A percentile compares a stretch with the other conserved stretches of the same genome.
Conservation (phyloP, 345 rosid genomes). For the Acer saccharum region DNA sequence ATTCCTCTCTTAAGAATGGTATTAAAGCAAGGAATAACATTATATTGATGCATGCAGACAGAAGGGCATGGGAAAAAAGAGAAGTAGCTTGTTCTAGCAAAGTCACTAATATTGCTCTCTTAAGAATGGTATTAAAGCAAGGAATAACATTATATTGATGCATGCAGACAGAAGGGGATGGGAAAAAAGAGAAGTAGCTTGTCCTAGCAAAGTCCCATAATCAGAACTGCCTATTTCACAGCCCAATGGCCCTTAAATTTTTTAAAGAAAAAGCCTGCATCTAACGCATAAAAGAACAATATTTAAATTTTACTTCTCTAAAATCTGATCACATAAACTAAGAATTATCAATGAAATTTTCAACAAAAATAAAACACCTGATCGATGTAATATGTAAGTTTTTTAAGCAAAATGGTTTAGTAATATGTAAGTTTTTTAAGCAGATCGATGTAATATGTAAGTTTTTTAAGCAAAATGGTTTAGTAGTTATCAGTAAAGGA, state of each 20-base stretch:
- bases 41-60: neutral
- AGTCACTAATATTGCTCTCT: neutral
- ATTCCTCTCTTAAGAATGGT: neutral
- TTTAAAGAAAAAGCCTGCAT: constrained; percentile 9
- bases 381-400: neutral
- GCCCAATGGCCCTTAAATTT: neutral
- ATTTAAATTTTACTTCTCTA: neutral
- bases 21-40: neutral
- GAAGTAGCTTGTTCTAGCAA: neutral
- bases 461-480: neutral
- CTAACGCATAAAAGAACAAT: neutral
- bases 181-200: neutral
- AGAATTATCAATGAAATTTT: neutral
- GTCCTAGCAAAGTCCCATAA: neutral
- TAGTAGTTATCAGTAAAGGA: neutral
- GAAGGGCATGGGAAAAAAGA: neutral
- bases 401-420: neutral
- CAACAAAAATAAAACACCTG: neutral
- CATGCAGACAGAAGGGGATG: neutral
- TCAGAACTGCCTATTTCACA: no score
- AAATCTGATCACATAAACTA: neutral
- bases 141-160: neutral
- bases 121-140: neutral
- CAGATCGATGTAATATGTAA: neutral
- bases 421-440: neutral